Conservation (phyloP, 148 eudicot genomes). For the Spergularia bocconei region DNA sequence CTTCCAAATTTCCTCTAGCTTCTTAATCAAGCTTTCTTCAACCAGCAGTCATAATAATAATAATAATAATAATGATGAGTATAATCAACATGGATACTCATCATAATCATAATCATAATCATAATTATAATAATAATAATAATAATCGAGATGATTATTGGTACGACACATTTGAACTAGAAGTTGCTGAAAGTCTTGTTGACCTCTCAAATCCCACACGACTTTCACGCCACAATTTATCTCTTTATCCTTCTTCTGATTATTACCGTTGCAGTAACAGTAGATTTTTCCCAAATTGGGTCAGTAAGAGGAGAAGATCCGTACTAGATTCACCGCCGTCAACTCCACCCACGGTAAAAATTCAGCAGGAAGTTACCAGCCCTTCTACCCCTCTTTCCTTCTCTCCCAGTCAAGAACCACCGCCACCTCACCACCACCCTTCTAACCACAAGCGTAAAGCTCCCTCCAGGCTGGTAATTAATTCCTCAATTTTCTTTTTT, state of each 20-base stretch:
- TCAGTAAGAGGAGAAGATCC: constrained; percentile 10
- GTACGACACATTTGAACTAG: not conserved
- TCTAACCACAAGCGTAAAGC: not conserved
- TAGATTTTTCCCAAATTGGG: constrained; percentile 11
- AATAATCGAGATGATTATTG: not conserved
- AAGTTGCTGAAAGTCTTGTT: constrained; percentile 3
- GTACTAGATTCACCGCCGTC: not conserved
- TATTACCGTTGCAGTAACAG: not conserved
- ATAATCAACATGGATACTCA: not conserved
- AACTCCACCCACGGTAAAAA: not conserved
- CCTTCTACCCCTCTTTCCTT: constrained; percentile 16
- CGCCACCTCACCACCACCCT: not conserved
- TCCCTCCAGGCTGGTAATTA: not conserved
- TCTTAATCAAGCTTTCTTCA: too few species aligned
- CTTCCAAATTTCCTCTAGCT: too few species aligned
- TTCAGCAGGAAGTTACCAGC: constrained; percentile 4
- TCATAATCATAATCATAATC: not conserved
- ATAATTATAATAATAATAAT: not conserved
- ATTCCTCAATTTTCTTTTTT: not conserved
- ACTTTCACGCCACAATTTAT: not conserved
- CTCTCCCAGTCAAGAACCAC: not conserved
- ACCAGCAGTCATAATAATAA: too few species aligned
- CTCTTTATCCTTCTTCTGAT: not conserved
- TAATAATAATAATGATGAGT: not conserved
- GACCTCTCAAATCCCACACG: not conserved